Base-by-base conservation (phyloP, 2,329 filamentous ascomycete species). In the Fusarium temperatum region DNA sequence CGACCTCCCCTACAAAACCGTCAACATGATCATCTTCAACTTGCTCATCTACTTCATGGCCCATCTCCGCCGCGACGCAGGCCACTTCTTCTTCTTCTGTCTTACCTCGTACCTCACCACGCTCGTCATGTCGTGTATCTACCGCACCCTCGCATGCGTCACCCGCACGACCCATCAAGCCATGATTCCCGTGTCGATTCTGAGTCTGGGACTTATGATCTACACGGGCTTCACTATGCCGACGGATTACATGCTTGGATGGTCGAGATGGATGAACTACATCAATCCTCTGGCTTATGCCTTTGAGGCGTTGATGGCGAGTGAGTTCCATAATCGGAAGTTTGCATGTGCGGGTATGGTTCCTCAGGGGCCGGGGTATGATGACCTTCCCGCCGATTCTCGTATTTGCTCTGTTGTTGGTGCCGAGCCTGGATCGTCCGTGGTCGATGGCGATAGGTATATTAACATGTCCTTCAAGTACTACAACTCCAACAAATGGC, bases 31-130 rank as follows among this genome's bases (percentile, higher is more conserved):
- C 39, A 38, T 75, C 12, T 79, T 79, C 58, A 79, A 79, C 22
- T 0, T 76, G 0, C 6, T 88, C 1, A 81, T 93, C 0, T 93
- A 93, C 81, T 93, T 93, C 78, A 89, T 93, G 88, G 87, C 89
- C 0, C 87, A 91, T 66, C 84, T 93, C 5, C 86, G 89, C 57
- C 85, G 89, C 55, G 86, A 87, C 61, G 81, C 89, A 1, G 89
- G 87, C 13, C 81, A 85, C 3, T 93, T 91, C 82, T 92, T 92
- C 81, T 89, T 91, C 80, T 86, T 87, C 78, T 84, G 86, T 70
- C 79, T 85, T 22, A 72, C 79, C 10, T 82, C 82, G 0, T 87
- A 87, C 62, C 63, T 79, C 3, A 74, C 77, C 4, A 78, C 79
- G 0, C 64, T 81, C 0, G 72, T 76, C 50, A 80, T 81, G 79